These are phyloP conservation scores for Coccinonectria pachysandricola DNA, from an alignment of 2,329 filamentous ascomycete species.

Conservation along the genomic window DNA sequence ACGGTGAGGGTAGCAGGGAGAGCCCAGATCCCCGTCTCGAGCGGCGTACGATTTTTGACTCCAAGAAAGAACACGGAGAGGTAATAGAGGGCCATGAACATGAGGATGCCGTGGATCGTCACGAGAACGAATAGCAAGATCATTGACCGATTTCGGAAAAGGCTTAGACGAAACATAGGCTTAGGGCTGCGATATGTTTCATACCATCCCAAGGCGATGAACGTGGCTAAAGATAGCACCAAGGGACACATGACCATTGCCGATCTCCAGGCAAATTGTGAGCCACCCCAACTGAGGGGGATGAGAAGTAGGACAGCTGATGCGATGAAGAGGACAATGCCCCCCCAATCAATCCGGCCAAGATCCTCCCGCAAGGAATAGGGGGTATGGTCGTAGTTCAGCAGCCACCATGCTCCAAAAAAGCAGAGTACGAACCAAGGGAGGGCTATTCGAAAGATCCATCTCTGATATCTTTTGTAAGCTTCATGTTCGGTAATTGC, in stretches of 20 bases:
- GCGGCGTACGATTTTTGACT: conserved; percentile 11
- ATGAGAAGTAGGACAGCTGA: conserved; percentile 10
- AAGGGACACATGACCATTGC: conserved; percentile 45
- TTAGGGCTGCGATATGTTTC: conserved; percentile 7
- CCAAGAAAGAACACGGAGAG: conserved; percentile 18
- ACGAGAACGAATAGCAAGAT: conserved; percentile 12
- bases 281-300: conserved; percentile 9
- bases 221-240: conserved; percentile 38
- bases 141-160: conserved; percentile 13
- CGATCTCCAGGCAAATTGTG: conserved; percentile 12
- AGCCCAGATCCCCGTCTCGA: conserved; percentile 32
- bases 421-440: conserved; percentile 19
- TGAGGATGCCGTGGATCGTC: conserved; percentile 14
- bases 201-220: conserved; percentile 23
- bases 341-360: conserved; percentile 57
- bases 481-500: neutral
- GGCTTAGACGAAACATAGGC: conserved; percentile 14
- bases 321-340: conserved; percentile 44
- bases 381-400: conserved; percentile 14
- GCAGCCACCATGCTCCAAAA: conserved; percentile 15
- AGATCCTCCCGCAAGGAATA: conserved; percentile 24
- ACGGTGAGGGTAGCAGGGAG: conserved; percentile 54
- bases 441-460: conserved; percentile 28
- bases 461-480: conserved; percentile 13
- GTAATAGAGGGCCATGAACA: conserved; percentile 22